Evolutionary conservation across 1,284 basidiomycete genomes (phyloP).

Genomic region (Boletus nobilissimus): DNA sequence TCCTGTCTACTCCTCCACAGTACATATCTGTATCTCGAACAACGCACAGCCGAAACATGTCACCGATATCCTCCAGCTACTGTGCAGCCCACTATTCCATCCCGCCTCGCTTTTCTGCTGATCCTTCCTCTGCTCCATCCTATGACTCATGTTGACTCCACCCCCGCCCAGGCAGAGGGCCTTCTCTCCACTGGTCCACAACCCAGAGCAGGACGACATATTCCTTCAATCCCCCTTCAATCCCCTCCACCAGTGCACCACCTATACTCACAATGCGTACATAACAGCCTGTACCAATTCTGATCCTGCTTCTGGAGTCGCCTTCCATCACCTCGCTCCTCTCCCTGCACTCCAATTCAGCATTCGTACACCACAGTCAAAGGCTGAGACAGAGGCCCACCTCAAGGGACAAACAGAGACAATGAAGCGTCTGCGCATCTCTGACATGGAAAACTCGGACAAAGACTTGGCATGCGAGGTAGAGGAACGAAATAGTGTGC

Average conservation of each 20-base stretch:
- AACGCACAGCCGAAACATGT: conserved; percentile 55
- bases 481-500: conserved; percentile 51
- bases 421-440: conserved; percentile 70
- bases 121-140: conserved; percentile 43
- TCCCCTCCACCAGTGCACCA: conserved; percentile 55
- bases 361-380: conserved; percentile 63
- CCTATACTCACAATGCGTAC: conserved; percentile 47
- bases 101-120: conserved; percentile 46
- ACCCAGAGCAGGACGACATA: conserved; percentile 57
- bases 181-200: conserved; percentile 49
- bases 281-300: conserved; percentile 58
- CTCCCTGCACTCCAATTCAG: conserved; percentile 68
- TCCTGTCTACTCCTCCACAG: conserved; percentile 52
- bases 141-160: conserved; percentile 69
- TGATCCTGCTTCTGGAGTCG: conserved; percentile 44
- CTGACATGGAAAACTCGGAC: conserved; percentile 59
- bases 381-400: conserved; percentile 70
- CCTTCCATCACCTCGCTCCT: conserved; percentile 73
- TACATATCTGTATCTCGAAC: conserved; percentile 49
- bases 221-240: conserved; percentile 66
- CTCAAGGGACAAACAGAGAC: conserved; percentile 72
- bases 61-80: conserved; percentile 60
- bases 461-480: conserved; percentile 62
- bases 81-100: conserved; percentile 54
- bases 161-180: conserved; percentile 64